phyloP scores from a whole-genome alignment of 495 filamentous ascomycete genomes.

The Annulohypoxylon stygium region DNA sequence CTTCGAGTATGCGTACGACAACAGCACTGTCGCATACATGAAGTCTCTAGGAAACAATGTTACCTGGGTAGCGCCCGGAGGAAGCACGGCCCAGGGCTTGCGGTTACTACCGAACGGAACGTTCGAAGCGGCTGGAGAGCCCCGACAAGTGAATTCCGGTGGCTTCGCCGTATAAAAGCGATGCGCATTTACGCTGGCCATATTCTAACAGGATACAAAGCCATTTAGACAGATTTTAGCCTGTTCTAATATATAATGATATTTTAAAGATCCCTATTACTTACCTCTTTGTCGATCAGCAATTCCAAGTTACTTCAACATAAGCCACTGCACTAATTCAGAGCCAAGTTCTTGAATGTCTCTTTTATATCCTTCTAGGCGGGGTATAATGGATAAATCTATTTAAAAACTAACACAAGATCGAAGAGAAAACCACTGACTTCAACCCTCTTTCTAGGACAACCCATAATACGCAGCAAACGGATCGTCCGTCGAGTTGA shows the following conservation, averaged over 20 bases:
- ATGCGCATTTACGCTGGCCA: not conserved
- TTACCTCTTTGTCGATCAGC: not conserved
- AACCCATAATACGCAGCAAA: conserved; percentile 45
- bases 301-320: not conserved
- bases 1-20: conserved; percentile 80
- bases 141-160: conserved; percentile 78
- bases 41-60: conserved; percentile 76
- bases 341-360: too few relatives aligned
- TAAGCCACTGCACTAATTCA: not conserved
- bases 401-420: not conserved
- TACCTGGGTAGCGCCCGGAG: conserved; percentile 72
- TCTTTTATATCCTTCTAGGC: too few relatives aligned
- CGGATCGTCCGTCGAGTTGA: conserved; percentile 39
- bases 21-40: conserved; percentile 75
- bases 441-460: conserved; percentile 5
- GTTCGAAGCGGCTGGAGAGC: conserved; percentile 71
- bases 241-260: not conserved
- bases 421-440: not conserved
- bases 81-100: conserved; percentile 79
- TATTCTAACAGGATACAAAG: not conserved
- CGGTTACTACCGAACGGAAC: conserved; percentile 76
- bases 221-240: not conserved
- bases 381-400: too few relatives aligned
- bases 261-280: not conserved
- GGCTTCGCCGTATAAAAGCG: conserved; percentile 72